Conservation (phyloP, 306 rosid genomes). For the Crataegus laevigata region DNA sequence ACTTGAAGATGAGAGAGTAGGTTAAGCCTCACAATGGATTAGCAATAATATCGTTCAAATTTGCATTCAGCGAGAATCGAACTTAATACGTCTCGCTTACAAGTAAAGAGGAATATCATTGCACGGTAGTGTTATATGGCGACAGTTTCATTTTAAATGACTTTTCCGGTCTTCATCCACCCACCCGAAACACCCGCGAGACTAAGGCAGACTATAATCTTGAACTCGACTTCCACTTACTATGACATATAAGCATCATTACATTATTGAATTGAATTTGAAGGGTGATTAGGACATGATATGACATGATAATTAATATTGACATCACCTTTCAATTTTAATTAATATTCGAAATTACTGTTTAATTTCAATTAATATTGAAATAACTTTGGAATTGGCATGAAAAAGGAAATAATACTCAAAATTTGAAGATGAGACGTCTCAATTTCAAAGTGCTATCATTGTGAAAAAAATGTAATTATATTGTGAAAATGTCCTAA, state of each 20-base stretch:
- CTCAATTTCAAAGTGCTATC: conserved; percentile 1
- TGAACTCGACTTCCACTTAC: no score
- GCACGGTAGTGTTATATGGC: no score
- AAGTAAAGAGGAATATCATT: no score
- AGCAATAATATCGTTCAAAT: no score
- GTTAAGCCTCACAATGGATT: no score
- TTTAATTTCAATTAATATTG: no score
- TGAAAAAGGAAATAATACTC: neutral
- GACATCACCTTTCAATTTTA: neutral
- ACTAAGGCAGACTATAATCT: neutral
- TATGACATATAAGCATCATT: neutral
- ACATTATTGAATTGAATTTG: neutral
- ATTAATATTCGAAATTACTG: no score
- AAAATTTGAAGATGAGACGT: neutral
- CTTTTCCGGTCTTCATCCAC: neutral
- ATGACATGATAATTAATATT: no score
- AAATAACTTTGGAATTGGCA: neutral
- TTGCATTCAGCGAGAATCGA: no score
- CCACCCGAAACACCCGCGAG: neutral
- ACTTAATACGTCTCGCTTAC: no score
- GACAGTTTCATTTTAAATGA: no score
- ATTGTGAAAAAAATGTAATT: neutral
- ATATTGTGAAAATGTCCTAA: neutral
- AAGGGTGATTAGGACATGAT: neutral
- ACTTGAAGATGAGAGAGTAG: no score